These are phyloP conservation scores for Verticillium albo-atrum DNA, from an alignment of 2,329 filamentous ascomycete species.

Conservation along the genomic window DNA sequence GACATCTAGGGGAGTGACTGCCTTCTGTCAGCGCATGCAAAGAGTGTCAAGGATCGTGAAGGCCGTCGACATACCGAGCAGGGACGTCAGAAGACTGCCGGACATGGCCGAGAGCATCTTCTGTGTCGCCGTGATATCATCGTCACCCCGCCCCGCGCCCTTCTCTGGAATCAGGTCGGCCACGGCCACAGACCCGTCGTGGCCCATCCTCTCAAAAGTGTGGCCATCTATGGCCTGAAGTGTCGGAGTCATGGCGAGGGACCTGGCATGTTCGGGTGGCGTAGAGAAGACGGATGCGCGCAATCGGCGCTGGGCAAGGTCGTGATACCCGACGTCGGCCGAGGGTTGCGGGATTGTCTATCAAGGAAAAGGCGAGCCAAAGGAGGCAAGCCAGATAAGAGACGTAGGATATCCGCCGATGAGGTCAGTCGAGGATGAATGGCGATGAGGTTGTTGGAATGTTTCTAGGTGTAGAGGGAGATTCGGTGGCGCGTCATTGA, in stretches of 20 bases:
- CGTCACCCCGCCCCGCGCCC: constrained; percentile 21
- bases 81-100: constrained; percentile 83
- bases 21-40: constrained; percentile 3
- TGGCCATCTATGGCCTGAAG: constrained; percentile 12
- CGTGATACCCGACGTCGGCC: background rate
- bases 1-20: constrained; percentile 93
- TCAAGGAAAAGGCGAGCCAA: background rate
- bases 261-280: constrained; percentile 9
- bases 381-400: background rate
- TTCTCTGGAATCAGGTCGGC: constrained; percentile 20
- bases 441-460: background rate
- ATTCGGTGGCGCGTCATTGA: constrained; percentile 3
- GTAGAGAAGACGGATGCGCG: background rate
- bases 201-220: constrained; percentile 21
- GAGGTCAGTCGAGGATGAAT: background rate
- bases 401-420: background rate
- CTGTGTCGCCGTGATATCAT: constrained; percentile 75
- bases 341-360: background rate
- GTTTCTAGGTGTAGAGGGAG: background rate
- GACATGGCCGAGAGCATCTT: constrained; percentile 94
- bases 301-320: constrained; percentile 2
- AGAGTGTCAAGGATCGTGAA: background rate
- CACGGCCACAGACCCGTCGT: constrained; percentile 22
- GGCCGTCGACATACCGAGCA: constrained; percentile 62
- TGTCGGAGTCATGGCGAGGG: constrained; percentile 8